Conservation (phyloP, 352 stramenopile species). For the Phytophthora idaei region DNA sequence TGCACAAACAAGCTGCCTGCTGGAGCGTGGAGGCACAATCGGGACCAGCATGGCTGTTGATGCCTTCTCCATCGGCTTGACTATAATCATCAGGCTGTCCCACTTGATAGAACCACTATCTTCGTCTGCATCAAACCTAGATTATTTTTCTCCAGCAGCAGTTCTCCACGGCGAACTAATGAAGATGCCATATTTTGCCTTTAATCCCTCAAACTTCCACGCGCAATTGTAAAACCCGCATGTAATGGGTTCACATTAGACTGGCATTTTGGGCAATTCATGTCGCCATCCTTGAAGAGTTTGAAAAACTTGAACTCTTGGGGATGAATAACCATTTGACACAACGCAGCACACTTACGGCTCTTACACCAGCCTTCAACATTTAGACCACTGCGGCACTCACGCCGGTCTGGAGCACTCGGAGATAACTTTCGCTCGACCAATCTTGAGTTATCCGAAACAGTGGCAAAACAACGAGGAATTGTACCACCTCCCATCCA, state of each 20-base stretch:
- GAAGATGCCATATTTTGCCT: slow-evolving; percentile 1
- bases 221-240: slow-evolving; percentile 46
- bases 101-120: slow-evolving; percentile 20
- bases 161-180: slow-evolving; percentile 34
- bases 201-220: slow-evolving; percentile 41
- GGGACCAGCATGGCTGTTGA: neutral
- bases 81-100: slow-evolving; percentile 22
- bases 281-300: slow-evolving; percentile 14
- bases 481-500: neutral
- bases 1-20: neutral
- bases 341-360: slow-evolving; percentile 18
- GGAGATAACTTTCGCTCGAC: slow-evolving; percentile 17
- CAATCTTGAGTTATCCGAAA: slow-evolving; percentile 15
- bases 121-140: slow-evolving; percentile 33
- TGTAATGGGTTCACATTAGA: slow-evolving; percentile 16
- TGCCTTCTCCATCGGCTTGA: slow-evolving; percentile 1
- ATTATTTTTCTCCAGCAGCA: slow-evolving; percentile 16
- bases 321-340: slow-evolving; percentile 26
- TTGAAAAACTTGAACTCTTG: slow-evolving; percentile 27
- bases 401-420: slow-evolving; percentile 14
- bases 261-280: slow-evolving; percentile 28
- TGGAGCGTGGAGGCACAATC: neutral
- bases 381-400: slow-evolving; percentile 31
- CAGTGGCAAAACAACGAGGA: slow-evolving; percentile 4
- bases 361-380: slow-evolving; percentile 41